Conservation (phyloP, 305 asterid genomes). For the Rubia balearica region DNA sequence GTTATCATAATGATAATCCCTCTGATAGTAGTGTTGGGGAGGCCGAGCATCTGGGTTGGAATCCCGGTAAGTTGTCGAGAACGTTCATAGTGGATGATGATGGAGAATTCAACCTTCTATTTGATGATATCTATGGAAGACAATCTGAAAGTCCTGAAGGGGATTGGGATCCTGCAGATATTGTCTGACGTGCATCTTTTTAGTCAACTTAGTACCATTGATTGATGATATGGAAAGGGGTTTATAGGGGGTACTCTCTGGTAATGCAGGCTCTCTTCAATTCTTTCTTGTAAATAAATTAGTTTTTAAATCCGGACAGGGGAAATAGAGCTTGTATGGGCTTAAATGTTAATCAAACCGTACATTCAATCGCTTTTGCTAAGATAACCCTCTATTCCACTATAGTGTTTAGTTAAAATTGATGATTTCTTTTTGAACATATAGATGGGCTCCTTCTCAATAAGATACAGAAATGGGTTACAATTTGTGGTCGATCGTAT, state of each 20-base stretch:
- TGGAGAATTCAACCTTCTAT: constrained; percentile 69
- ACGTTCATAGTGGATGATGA: constrained; percentile 65
- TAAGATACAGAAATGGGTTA: no score
- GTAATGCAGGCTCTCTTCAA: not conserved
- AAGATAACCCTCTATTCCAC: no score
- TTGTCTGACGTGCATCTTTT: constrained; percentile 31
- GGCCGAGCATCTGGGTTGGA: constrained; percentile 34
- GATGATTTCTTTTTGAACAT: no score
- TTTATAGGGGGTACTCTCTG: not conserved
- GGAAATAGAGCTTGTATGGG: not conserved
- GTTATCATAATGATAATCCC: constrained; percentile 29
- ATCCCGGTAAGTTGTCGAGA: constrained; percentile 40
- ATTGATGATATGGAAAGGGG: not conserved
- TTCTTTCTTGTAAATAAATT: no score
- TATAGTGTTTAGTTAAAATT: no score
- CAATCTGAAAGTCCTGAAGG: constrained; percentile 24
- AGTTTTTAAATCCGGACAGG: no score
- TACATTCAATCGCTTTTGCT: no score
- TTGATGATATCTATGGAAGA: constrained; percentile 54
- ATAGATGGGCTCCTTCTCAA: no score
- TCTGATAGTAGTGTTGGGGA: constrained; percentile 52
- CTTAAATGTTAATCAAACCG: no score
- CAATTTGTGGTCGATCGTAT: no score
- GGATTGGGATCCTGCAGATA: constrained; percentile 33
- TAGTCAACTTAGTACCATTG: constrained; percentile 9